Evolutionary conservation across 345 rosid genomes (phyloP).

Genomic region (Euphorbia peplus): DNA sequence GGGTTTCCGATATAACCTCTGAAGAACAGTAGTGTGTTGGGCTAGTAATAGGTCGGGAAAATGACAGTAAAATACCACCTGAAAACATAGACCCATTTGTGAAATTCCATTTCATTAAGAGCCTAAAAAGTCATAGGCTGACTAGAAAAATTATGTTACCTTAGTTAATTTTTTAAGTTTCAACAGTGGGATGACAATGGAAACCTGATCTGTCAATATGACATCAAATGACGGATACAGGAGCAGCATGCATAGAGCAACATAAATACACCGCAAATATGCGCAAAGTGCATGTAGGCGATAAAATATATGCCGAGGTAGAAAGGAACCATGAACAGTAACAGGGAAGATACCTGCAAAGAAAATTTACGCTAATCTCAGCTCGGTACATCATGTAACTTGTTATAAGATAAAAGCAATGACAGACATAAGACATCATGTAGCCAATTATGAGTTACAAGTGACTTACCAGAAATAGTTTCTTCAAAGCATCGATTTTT

Average conservation of each 20-base stretch:
- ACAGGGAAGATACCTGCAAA: conserved; percentile 68
- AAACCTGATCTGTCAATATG: conserved; percentile 75
- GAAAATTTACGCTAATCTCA: neutral
- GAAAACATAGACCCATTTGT: conserved; percentile 12
- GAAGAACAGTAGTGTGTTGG: conserved; percentile 70
- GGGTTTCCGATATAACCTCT: conserved; percentile 78
- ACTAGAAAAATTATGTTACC: conserved; percentile 35
- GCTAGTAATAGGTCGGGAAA: conserved; percentile 86
- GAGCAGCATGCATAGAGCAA: conserved; percentile 69
- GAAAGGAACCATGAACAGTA: conserved; percentile 74
- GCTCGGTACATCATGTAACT: neutral
- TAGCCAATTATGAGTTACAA: neutral
- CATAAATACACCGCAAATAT: conserved; percentile 73
- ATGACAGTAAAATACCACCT: conserved; percentile 95
- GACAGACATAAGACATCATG: too few relatives aligned
- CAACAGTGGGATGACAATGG: conserved; percentile 75
- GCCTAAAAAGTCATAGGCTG: conserved; percentile 1
- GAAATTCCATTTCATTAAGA: conserved; percentile 1
- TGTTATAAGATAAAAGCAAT: too few relatives aligned
- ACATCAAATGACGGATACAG: conserved; percentile 78
- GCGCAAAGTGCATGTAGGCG: conserved; percentile 84
- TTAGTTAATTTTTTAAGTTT: conserved; percentile 66
- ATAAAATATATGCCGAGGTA: conserved; percentile 80
- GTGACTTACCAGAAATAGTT: conserved; percentile 58
- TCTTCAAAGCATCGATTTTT: conserved; percentile 85